Evolutionary conservation across 2,329 filamentous ascomycete genomes (phyloP), one percentile per base, ranked within the genome.

Genomic region (Xylaria sp.): DNA sequence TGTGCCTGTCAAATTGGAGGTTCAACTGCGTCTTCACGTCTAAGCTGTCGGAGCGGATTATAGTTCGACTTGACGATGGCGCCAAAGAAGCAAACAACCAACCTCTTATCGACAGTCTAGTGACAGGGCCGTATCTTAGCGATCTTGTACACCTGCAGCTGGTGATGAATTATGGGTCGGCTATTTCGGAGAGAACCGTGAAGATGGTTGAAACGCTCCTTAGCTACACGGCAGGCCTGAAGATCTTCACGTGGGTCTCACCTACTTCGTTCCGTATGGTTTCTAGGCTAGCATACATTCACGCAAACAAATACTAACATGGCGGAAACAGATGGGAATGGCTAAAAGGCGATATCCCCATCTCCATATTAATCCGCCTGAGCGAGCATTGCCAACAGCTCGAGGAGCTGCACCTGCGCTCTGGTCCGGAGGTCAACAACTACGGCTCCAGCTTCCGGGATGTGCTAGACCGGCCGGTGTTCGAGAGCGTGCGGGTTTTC

Each of bases 11-110:
- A 0, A 69, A 25, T 25, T 63, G 69, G 62, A 51, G 63, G 44
- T 61, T 69, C 52, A 69, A 71, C n/a, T 56, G 63, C 44, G 48
- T 71, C n/a, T 71, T 71, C 63, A 69, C 66, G 7, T 9, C 66
- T 3, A 69, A 66, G 59, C 31, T 71, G 10, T 50, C 44, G 2
- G 66, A 71, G 23, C 63, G 28, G 10, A 25, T 66, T 12, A 25
- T 61, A 1, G 20, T 71, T 5, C 44, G 66, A 23, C 31, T 69
- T 31, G 48, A 58, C 12, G 44, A 62, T 10, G 44, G 51, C 44
- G 50, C 64, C 2, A 63, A 69, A 13, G 51, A 63, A 18, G n/a
- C 48, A 12, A 13, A 20, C 18, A 55, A 55, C 5, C 23, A 62
- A 8, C 59, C 28, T 12, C 50, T 64, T 23, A n/a, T 66, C 37